phyloP scores from a whole-genome alignment of 192 early-diverging fungal species.

The Backusella macrospora region DNA sequence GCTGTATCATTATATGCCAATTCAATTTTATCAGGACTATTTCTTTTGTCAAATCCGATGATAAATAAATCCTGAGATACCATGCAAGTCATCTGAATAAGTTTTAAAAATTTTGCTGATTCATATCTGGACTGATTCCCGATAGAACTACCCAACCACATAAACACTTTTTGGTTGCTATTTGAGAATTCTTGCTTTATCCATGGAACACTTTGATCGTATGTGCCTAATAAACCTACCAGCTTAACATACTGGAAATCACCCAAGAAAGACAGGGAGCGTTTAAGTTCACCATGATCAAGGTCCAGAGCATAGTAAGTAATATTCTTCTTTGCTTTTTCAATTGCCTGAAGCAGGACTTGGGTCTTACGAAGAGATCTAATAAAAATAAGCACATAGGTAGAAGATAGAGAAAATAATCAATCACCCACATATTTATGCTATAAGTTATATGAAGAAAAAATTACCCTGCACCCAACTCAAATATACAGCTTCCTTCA shows the following conservation, averaged over 20 bases:
- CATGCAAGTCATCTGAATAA: slow-evolving; percentile 60
- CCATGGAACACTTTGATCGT: slow-evolving; percentile 80
- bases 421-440: neutral
- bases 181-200: slow-evolving; percentile 36
- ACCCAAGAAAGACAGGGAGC: slow-evolving; percentile 70
- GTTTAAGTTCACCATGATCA: slow-evolving; percentile 73
- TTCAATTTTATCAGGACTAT: slow-evolving; percentile 66
- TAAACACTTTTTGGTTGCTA: slow-evolving; percentile 63
- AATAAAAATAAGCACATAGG: neutral
- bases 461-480: slow-evolving; percentile 85
- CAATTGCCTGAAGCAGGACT: slow-evolving; percentile 76
- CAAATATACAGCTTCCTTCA: slow-evolving; percentile 75
- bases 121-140: slow-evolving; percentile 74
- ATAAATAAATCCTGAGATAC: slow-evolving; percentile 73
- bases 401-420: neutral
- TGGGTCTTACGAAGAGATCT: slow-evolving; percentile 89
- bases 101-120: slow-evolving; percentile 67
- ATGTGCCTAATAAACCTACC: slow-evolving; percentile 84
- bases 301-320: slow-evolving; percentile 93
- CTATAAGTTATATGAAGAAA: neutral
- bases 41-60: slow-evolving; percentile 87
- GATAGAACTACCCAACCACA: slow-evolving; percentile 93
- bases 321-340: slow-evolving; percentile 59
- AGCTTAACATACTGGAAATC: slow-evolving; percentile 69
- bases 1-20: slow-evolving; percentile 85